A percentile compares a stretch with the other conserved stretches of the same genome.
phyloP scores from a whole-genome alignment of 352 stramenopile species.

The Thraustochytrium striatum region DNA sequence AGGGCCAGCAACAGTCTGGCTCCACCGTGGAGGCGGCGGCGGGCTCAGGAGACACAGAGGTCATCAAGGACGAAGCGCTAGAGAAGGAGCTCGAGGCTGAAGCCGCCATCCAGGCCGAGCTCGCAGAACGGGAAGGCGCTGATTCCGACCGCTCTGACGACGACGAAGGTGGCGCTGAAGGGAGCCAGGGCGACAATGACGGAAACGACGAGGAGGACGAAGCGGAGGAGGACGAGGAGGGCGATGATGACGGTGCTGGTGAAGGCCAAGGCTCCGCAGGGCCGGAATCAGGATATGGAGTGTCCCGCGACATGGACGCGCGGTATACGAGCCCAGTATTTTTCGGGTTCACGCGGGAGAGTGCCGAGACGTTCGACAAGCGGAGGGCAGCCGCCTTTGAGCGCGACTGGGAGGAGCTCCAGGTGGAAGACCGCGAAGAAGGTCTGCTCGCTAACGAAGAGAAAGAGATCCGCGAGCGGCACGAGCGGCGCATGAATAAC shows the following conservation, averaged over 20 bases:
- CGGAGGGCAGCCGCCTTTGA: not conserved
- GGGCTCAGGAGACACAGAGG: not conserved
- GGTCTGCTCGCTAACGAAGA: conserved; percentile 3
- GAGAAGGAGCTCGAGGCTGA: too few species aligned
- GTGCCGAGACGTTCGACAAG: not conserved
- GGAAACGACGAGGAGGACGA: not conserved
- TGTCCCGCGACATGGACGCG: not conserved
- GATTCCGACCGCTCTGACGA: not conserved
- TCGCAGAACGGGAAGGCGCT: not conserved
- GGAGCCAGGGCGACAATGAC: not conserved
- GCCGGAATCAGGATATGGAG: not conserved
- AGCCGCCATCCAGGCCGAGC: too few species aligned
- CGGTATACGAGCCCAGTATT: conserved; percentile 24
- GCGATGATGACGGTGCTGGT: not conserved
- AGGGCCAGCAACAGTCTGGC: not conserved
- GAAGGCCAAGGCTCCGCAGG: not conserved
- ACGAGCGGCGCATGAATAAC: conserved; percentile 25
- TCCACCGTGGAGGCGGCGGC: not conserved
- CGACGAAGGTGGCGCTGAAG: not conserved
- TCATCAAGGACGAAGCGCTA: too few species aligned
- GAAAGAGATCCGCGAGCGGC: conserved; percentile 7
- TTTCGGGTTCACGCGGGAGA: conserved; percentile 29
- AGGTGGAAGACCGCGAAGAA: conserved; percentile 26
- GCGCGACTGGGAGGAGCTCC: not conserved
- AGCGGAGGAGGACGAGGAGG: not conserved